Conservation (phyloP, 306 rosid species). For the Vicia faba region DNA sequence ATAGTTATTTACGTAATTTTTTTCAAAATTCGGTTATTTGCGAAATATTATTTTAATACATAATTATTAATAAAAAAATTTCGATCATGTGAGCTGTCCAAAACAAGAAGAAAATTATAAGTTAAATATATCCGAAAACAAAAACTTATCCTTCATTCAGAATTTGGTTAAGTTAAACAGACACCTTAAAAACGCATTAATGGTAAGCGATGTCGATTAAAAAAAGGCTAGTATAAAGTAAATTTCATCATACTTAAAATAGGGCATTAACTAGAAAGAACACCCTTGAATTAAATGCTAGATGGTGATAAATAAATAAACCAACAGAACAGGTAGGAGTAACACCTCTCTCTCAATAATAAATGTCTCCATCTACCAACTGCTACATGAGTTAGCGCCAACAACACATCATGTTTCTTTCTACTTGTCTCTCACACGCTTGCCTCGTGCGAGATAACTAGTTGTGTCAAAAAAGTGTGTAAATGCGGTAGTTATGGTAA, state of each 20-base stretch:
- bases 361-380: conserved; percentile 41
- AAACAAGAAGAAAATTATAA: too few relatives aligned
- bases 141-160: too few relatives aligned
- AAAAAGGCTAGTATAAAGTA: too few relatives aligned
- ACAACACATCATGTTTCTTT: not conserved
- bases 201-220: not conserved
- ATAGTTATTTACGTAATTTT: too few relatives aligned
- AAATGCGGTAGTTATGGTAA: conserved; percentile 53
- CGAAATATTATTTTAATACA: too few relatives aligned
- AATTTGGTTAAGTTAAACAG: too few relatives aligned
- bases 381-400: conserved; percentile 40
- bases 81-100: too few relatives aligned
- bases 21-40: too few relatives aligned
- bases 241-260: not conserved
- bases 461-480: conserved; percentile 21
- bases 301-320: not conserved
- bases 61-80: too few relatives aligned
- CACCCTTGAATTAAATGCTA: not conserved
- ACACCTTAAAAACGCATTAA: not conserved
- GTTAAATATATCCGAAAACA: too few relatives aligned
- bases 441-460: conserved; percentile 42
- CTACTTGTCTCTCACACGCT: conserved; percentile 23
- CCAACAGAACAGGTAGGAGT: too few relatives aligned
- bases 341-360: not conserved
- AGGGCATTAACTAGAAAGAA: not conserved